Evolutionary conservation across 495 filamentous ascomycete genomes (phyloP).

Genomic region (Glonium stellatum): DNA sequence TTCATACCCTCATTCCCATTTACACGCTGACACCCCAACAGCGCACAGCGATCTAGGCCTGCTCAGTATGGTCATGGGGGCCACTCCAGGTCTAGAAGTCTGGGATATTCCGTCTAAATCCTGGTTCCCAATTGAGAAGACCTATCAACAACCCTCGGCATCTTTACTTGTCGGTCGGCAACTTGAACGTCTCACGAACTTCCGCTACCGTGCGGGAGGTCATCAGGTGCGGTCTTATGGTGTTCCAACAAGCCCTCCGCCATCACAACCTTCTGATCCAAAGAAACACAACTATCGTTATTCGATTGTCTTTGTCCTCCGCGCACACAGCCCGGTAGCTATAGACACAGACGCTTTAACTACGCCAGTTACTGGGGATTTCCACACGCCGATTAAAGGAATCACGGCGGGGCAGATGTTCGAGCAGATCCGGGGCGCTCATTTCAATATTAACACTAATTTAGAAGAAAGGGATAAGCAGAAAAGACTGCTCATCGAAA

Average conservation of each 20-base stretch:
- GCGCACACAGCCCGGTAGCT: constrained; percentile 15
- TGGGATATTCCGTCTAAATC: constrained; percentile 11
- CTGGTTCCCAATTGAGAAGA: constrained; percentile 13
- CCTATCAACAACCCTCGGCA: constrained; percentile 5
- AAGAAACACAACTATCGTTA: constrained; percentile 15
- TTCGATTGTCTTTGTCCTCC: constrained; percentile 26
- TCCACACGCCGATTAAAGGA: constrained; percentile 8
- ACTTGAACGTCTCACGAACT: constrained; percentile 19
- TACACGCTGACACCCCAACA: neutral
- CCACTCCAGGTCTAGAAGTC: constrained; percentile 25
- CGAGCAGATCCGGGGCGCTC: constrained; percentile 15
- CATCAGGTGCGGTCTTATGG: constrained; percentile 25
- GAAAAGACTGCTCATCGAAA: constrained; percentile 14
- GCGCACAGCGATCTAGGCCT: constrained; percentile 25
- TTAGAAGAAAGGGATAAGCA: constrained; percentile 22
- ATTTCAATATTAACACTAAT: constrained; percentile 29
- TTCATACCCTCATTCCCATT: neutral
- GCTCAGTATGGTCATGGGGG: constrained; percentile 19
- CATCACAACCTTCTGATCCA: neutral
- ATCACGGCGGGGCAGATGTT: constrained; percentile 21
- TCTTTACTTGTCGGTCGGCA: constrained; percentile 19
- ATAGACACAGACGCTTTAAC: constrained; percentile 12
- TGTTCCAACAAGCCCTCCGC: neutral
- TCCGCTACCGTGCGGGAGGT: constrained; percentile 17
- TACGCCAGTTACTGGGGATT: constrained; percentile 24